Base-by-base conservation (phyloP, 2,329 filamentous ascomycete species). In the Xylaria sp. region DNA sequence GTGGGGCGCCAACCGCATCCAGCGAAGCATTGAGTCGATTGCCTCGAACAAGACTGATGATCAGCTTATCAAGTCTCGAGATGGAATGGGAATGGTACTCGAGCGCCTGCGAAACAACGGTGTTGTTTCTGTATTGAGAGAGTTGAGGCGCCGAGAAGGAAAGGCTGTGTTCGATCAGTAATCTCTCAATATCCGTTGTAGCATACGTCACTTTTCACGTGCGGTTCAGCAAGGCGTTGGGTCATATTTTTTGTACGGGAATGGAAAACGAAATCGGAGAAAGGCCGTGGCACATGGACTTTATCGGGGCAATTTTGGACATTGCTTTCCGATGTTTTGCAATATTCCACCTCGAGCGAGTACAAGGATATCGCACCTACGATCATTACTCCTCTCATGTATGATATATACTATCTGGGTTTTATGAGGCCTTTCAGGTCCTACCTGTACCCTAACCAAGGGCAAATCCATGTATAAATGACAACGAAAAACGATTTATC, bases 1-100 rank as follows among this genome's bases (percentile, higher is more conserved):
- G 4, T 84, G 83, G 79, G 90, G 91, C 15, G 88, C 90, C 17
- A 88, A 87, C 49, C 87, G 91, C n/a, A 87, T 95, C 54, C 91
- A 94, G 78, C 85, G 90, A 72, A 93, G 90, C 75, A 94, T 96
- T 75, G 93, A 96, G 82, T 87, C 87, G 63, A 90, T 95, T 69
- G 92, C 92, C 11, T 89, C 92, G 46, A 91, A 89, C 76, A 91
- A 93, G 77, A 93, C 93, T 5, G 88, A 91, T 72, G 90, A 92
- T 74, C 92, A 93, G 77, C 86, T 95, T 74, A 89, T 90, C 60
- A 94, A 94, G 82, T 93, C 92, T 73, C 89, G 91, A 59, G 91
- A 94, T 78, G 93, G 93, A 58, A 95, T 96, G 93, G 89, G 88
- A 65, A 88, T 94, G 44, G 92, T 96, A 9, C 84, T 96, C 26